Percentiles rank a stretch among this genome's conserved stretches.
Conservation (phyloP, 2,329 filamentous ascomycete species). For the Talaromyces sp. region DNA sequence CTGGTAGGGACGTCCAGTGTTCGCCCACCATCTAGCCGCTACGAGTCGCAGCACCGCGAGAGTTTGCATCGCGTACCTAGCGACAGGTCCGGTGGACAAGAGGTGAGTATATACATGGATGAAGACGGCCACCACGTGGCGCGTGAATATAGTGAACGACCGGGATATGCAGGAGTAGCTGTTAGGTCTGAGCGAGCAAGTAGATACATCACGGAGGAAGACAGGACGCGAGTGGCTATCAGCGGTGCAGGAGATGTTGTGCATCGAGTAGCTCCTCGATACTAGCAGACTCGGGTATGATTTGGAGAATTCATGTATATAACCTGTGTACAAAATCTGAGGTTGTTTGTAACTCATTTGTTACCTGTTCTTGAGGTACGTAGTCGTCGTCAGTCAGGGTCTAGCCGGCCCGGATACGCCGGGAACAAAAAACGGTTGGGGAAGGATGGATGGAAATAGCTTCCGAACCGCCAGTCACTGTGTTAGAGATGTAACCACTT, state of each 20-base stretch:
- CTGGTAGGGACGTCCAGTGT: slow-evolving; percentile 56
- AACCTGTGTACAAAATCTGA: background rate
- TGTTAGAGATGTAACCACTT: background rate
- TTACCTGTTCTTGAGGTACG: background rate
- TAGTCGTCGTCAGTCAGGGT: background rate
- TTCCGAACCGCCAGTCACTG: background rate
- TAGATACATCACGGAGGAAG: slow-evolving; percentile 37
- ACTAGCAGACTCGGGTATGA: slow-evolving; percentile 23
- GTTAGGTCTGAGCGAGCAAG: slow-evolving; percentile 32
- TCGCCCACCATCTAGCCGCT: slow-evolving; percentile 50
- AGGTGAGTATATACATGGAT: slow-evolving; percentile 43
- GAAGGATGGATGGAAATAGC: background rate
- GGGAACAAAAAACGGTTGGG: slow-evolving; percentile 10
- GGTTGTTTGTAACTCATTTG: background rate
- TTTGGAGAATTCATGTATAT: slow-evolving; percentile 3
- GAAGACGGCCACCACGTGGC: slow-evolving; percentile 37
- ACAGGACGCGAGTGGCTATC: slow-evolving; percentile 30
- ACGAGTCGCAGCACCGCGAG: slow-evolving; percentile 40
- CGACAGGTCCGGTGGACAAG: slow-evolving; percentile 42
- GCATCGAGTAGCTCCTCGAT: slow-evolving; percentile 34
- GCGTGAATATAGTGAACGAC: slow-evolving; percentile 49
- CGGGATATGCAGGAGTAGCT: slow-evolving; percentile 35
- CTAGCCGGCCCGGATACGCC: slow-evolving; percentile 7
- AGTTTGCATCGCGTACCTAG: slow-evolving; percentile 40
- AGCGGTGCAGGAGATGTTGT: slow-evolving; percentile 31